Evolutionary conservation across 208 protist genomes (phyloP).

Genomic region (Acanthamoeba castellanii): DNA sequence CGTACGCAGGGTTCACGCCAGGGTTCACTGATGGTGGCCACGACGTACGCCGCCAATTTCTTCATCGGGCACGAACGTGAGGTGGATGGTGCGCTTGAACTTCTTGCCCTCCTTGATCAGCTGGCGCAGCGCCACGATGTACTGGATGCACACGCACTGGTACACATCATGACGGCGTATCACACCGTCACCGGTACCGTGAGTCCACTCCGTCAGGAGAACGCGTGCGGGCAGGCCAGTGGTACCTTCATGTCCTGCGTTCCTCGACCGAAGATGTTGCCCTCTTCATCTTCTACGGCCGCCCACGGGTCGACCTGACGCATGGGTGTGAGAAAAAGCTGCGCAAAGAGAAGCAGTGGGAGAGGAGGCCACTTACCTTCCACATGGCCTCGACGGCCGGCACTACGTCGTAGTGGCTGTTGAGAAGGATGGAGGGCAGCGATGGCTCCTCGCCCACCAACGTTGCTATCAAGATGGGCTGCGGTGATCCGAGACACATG

Average conservation of each 20-base stretch:
- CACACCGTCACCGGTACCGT: not conserved
- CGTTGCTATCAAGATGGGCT: constrained; percentile 51
- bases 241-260: constrained; percentile 90
- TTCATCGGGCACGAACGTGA: constrained; percentile 87
- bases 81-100: constrained; percentile 81
- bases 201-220: too few relatives aligned
- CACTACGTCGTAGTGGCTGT: constrained; percentile 92
- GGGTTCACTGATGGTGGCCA: not conserved
- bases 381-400: constrained; percentile 84
- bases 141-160: constrained; percentile 89
- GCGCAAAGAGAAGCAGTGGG: not conserved
- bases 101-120: constrained; percentile 70
- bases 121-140: constrained; percentile 82
- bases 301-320: constrained; percentile 70
- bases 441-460: constrained; percentile 77
- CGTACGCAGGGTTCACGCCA: too few relatives aligned
- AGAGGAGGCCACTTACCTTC: constrained; percentile 37
- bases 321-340: constrained; percentile 64
- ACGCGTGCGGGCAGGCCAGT: not conserved
- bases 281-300: constrained; percentile 79
- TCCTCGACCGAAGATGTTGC: constrained; percentile 88
- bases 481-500: not conserved
- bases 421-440: constrained; percentile 88
- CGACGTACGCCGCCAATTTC: constrained; percentile 73
- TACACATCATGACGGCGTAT: not conserved